Percentiles rank a stretch among this genome's conserved stretches.
phyloP scores from a whole-genome alignment of 192 early-diverging fungal genomes.

The Haplosporangium gracile region DNA sequence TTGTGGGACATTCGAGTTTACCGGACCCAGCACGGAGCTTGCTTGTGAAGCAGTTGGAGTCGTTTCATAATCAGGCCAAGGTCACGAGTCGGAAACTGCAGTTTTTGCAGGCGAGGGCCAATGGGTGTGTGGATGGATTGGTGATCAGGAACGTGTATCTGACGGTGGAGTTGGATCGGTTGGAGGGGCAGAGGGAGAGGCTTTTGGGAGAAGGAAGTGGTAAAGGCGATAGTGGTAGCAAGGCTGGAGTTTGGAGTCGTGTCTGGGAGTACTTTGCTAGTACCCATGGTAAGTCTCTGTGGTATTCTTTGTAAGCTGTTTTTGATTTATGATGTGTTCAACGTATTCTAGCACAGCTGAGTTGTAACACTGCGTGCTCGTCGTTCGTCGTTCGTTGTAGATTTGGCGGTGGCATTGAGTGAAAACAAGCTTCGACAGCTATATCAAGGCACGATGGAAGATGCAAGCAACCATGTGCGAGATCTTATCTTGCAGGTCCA shows the following conservation, averaged over 20 bases:
- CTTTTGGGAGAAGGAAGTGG: conserved; percentile 8
- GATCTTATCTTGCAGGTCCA: conserved; percentile 44
- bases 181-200: conserved; percentile 35
- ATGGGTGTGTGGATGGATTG: conserved; percentile 65
- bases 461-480: conserved; percentile 34
- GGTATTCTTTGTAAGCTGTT: background rate
- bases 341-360: background rate
- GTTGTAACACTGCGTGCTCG: background rate
- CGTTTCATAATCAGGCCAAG: conserved; percentile 57
- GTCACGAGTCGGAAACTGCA: conserved; percentile 60
- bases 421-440: conserved; percentile 22
- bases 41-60: conserved; percentile 52
- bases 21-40: conserved; percentile 23
- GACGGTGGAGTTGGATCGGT: conserved; percentile 41
- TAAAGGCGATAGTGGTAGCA: conserved; percentile 1
- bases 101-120: conserved; percentile 60
- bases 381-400: conserved; percentile 3
- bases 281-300: conserved; percentile 24
- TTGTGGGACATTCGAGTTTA: conserved; percentile 63
- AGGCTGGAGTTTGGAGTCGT: conserved; percentile 14
- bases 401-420: conserved; percentile 3
- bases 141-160: conserved; percentile 63
- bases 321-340: background rate
- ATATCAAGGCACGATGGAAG: conserved; percentile 38
- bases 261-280: conserved; percentile 8